Percentiles rank a stretch among this genome's conserved stretches.
These are phyloP conservation scores for Panaeolus papilionaceus DNA, from an alignment of 768 basidiomycete genomes.

Conservation along the genomic window DNA sequence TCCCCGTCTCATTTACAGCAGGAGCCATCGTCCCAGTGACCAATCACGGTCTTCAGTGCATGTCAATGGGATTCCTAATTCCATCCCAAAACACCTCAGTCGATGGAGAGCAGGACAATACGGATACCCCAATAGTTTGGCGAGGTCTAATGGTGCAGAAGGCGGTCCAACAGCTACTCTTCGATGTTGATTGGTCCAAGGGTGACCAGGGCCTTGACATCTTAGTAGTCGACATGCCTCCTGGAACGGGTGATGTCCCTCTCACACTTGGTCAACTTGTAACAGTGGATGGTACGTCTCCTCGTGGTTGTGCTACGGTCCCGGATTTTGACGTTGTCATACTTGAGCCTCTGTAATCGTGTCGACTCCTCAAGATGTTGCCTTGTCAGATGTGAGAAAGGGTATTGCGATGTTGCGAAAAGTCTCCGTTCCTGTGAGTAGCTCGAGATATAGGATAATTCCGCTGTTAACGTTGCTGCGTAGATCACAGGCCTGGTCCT, in stretches of 20 bases:
- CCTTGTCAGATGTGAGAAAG: constrained; percentile 89
- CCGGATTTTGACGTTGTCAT: background rate
- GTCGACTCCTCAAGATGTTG: constrained; percentile 95
- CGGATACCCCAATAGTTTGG: constrained; percentile 91
- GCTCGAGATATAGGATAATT: background rate
- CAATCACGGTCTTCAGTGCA: constrained; percentile 90
- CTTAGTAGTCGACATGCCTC: constrained; percentile 94
- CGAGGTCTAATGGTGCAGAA: constrained; percentile 98
- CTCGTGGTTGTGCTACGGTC: constrained; percentile 7
- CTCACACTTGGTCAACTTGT: constrained; percentile 67
- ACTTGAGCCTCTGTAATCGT: constrained; percentile 90
- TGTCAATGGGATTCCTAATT: constrained; percentile 98
- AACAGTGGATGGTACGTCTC: constrained; percentile 26
- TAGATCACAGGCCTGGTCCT: constrained; percentile 89
- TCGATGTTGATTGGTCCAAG: constrained; percentile 90
- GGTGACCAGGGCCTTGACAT: constrained; percentile 71
- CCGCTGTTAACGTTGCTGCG: constrained; percentile 5
- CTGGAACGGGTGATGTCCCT: constrained; percentile 96
- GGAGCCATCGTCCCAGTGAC: constrained; percentile 82
- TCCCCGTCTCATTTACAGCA: constrained; percentile 41
- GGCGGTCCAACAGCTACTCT: constrained; percentile 93
- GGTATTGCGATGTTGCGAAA: constrained; percentile 94
- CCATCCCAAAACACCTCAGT: constrained; percentile 51
- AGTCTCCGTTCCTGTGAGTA: constrained; percentile 81
- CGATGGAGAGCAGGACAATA: constrained; percentile 42